These are phyloP conservation scores for Chlorella vulgaris DNA, from an alignment of 139 green algal species.

Conservation along the genomic window DNA sequence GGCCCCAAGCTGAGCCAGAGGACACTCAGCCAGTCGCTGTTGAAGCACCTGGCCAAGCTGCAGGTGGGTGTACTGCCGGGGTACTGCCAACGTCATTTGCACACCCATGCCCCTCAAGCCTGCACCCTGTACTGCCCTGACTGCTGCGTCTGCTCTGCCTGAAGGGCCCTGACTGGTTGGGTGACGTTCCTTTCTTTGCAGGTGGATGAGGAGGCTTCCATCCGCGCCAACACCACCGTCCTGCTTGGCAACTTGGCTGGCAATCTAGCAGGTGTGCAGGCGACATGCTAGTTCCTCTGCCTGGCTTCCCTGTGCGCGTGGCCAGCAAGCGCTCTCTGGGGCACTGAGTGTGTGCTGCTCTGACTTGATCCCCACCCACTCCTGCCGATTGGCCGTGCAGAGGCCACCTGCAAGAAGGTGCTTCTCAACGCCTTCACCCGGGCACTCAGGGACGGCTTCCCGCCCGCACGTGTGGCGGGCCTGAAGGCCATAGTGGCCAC, in stretches of 20 bases:
- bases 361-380: neutral
- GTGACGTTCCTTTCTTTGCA: constrained; percentile 48
- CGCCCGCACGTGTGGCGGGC: constrained; percentile 75
- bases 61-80: constrained; percentile 72
- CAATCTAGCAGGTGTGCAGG: constrained; percentile 60
- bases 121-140: too few species aligned
- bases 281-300: neutral
- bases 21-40: constrained; percentile 83
- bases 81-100: too few species aligned
- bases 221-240: constrained; percentile 98
- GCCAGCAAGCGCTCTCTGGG: too few species aligned
- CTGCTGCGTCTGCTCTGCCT: too few species aligned
- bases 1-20: constrained; percentile 90
- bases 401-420: constrained; percentile 33
- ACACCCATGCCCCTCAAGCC: too few species aligned
- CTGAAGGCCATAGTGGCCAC: constrained; percentile 83
- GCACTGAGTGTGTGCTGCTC: neutral
- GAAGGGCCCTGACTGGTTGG: too few species aligned
- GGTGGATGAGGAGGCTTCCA: constrained; percentile 95
- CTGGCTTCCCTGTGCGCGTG: too few species aligned
- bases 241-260: constrained; percentile 93
- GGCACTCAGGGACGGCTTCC: constrained; percentile 89
- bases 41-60: constrained; percentile 97
- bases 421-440: constrained; percentile 96
- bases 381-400: neutral